These are phyloP conservation scores for Phyllostachys edulis DNA, from an alignment of 176 grass and related monocot genomes.

Conservation along the genomic window DNA sequence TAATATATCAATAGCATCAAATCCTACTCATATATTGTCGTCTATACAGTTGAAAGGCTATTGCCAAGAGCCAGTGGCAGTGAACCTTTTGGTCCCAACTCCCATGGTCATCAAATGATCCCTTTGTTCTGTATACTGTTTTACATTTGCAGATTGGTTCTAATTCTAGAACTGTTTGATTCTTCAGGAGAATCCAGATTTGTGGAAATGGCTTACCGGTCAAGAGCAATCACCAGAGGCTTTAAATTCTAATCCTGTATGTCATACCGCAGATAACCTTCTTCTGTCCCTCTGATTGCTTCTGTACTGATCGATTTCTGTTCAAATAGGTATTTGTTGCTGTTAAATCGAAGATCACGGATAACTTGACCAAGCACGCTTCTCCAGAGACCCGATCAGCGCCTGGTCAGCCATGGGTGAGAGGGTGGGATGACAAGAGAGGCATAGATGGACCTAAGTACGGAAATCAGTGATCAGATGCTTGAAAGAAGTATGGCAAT, in stretches of 20 bases:
- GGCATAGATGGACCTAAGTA: conserved; percentile 64
- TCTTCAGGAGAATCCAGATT: conserved; percentile 91
- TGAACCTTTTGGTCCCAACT: neutral
- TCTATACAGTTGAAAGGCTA: neutral
- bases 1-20: neutral
- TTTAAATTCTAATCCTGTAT: conserved; percentile 68
- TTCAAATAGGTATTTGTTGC: conserved; percentile 66
- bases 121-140: neutral
- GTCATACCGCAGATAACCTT: neutral
- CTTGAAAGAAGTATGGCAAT: neutral
- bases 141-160: neutral
- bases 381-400: conserved; percentile 70
- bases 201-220: conserved; percentile 92
- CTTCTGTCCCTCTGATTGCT: neutral
- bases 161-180: conserved; percentile 3
- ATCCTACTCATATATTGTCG: neutral
- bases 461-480: conserved; percentile 76
- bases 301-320: neutral
- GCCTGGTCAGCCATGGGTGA: conserved; percentile 88
- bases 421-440: conserved; percentile 94
- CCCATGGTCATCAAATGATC: neutral
- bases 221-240: conserved; percentile 79
- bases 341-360: conserved; percentile 62
- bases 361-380: conserved; percentile 67
- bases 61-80: neutral